phyloP scores from a whole-genome alignment of 2,329 filamentous ascomycete genomes.

The Hysterium pulicare region DNA sequence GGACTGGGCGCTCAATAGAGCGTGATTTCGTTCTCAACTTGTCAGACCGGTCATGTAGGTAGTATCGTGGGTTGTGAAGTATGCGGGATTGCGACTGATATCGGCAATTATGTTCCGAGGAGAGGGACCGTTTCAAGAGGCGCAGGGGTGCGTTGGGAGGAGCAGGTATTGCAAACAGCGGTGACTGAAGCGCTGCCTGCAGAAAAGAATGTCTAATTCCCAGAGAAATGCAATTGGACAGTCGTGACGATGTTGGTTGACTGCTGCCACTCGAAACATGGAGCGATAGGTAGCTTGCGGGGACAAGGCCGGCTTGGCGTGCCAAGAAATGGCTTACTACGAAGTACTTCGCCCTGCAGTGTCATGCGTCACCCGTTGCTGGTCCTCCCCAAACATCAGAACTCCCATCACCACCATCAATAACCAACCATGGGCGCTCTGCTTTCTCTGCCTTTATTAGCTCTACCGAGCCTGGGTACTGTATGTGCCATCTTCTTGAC shows the following conservation, averaged over 20 bases:
- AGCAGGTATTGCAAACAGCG: neutral
- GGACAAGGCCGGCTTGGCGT: neutral
- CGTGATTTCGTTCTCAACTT: conserved; percentile 1
- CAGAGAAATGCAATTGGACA: too few species aligned
- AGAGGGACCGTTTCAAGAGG: conserved; percentile 7
- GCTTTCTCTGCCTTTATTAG: conserved; percentile 84
- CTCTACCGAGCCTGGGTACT: conserved; percentile 78
- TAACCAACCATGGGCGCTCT: conserved; percentile 73
- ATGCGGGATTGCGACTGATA: conserved; percentile 4
- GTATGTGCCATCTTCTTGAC: conserved; percentile 53
- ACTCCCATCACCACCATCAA: conserved; percentile 16
- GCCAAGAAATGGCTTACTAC: neutral
- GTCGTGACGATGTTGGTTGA: too few species aligned
- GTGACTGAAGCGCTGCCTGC: neutral
- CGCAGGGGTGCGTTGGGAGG: neutral
- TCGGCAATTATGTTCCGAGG: conserved; percentile 6
- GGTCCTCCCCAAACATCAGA: conserved; percentile 4
- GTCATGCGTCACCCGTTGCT: neutral
- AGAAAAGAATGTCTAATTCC: neutral
- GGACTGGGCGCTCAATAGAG: conserved; percentile 18
- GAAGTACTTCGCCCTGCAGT: too few species aligned
- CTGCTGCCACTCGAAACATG: neutral
- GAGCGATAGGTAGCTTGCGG: neutral
- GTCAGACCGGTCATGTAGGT: conserved; percentile 1
- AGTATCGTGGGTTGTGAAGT: neutral